Conservation (phyloP, 306 rosid genomes). For the Crotalaria pallida region DNA sequence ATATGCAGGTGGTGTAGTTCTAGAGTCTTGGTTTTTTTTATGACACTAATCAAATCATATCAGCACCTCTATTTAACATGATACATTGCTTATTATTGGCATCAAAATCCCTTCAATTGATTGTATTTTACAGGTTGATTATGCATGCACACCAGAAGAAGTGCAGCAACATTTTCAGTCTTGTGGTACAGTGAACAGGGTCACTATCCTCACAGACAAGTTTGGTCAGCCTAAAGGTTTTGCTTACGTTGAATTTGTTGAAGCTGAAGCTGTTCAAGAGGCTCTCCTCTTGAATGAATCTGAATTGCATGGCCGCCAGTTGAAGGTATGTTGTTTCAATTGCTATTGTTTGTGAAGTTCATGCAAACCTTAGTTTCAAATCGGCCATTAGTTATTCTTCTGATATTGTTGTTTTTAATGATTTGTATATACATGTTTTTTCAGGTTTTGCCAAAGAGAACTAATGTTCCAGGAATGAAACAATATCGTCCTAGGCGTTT, state of each 20-base stretch:
- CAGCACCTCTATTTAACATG: neutral
- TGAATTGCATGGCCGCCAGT: slow-evolving; percentile 87
- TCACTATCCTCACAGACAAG: slow-evolving; percentile 86
- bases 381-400: neutral
- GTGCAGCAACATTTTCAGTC: slow-evolving; percentile 97
- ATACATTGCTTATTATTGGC: slow-evolving; percentile 11
- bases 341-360: neutral
- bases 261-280: slow-evolving; percentile 87
- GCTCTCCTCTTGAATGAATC: slow-evolving; percentile 75
- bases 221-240: slow-evolving; percentile 95
- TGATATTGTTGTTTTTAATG: slow-evolving; percentile 8
- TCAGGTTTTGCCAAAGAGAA: slow-evolving; percentile 88
- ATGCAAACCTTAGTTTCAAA: neutral
- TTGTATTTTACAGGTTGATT: slow-evolving; percentile 71
- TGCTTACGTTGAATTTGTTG: slow-evolving; percentile 88
- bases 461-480: slow-evolving; percentile 97
- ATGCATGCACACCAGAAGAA: slow-evolving; percentile 98
- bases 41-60: neutral
- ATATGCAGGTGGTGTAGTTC: neutral
- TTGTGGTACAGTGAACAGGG: slow-evolving; percentile 90
- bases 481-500: slow-evolving; percentile 74
- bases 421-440: slow-evolving; percentile 15
- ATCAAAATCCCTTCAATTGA: slow-evolving; percentile 19
- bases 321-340: slow-evolving; percentile 50
- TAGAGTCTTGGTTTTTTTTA: slow-evolving; percentile 6